A percentile compares a stretch with the other conserved stretches of the same genome.
Evolutionary conservation across 1,139 yeast genomes (phyloP).

Genomic region (Taiozyma sp.): DNA sequence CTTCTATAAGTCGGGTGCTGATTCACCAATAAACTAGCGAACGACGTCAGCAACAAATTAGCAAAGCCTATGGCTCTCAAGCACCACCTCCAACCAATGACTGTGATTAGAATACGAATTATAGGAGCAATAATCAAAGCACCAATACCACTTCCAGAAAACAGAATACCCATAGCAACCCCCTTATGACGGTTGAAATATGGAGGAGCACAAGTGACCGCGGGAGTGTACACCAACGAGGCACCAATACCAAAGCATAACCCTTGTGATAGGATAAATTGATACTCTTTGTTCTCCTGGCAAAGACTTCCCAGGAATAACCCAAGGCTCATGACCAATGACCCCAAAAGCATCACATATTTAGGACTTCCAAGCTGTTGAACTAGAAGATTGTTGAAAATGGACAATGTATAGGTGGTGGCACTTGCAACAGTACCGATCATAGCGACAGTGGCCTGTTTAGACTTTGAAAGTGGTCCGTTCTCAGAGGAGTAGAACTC

Average conservation of each 20-base stretch:
- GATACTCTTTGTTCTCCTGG: constrained; percentile 20
- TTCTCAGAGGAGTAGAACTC: constrained; percentile 27
- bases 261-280: constrained; percentile 36
- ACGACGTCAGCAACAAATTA: constrained; percentile 18
- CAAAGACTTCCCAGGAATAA: constrained; percentile 27
- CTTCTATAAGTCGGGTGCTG: constrained; percentile 17
- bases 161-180: constrained; percentile 37
- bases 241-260: constrained; percentile 35
- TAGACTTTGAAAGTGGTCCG: constrained; percentile 27
- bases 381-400: constrained; percentile 24
- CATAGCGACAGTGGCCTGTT: constrained; percentile 29
- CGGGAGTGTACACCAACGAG: constrained; percentile 34
- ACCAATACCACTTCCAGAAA: constrained; percentile 40
- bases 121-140: constrained; percentile 35
- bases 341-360: constrained; percentile 27
- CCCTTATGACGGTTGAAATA: constrained; percentile 34
- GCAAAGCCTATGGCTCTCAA: constrained; percentile 32
- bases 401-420: constrained; percentile 27
- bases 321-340: constrained; percentile 27
- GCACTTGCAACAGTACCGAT: constrained; percentile 30
- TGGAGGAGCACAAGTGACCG: constrained; percentile 37
- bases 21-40: constrained; percentile 24
- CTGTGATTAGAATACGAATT: constrained; percentile 27
- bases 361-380: constrained; percentile 22
- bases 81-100: constrained; percentile 38